Conservation (phyloP, 441 rosid species). For the Pelargonium citronellum region DNA sequence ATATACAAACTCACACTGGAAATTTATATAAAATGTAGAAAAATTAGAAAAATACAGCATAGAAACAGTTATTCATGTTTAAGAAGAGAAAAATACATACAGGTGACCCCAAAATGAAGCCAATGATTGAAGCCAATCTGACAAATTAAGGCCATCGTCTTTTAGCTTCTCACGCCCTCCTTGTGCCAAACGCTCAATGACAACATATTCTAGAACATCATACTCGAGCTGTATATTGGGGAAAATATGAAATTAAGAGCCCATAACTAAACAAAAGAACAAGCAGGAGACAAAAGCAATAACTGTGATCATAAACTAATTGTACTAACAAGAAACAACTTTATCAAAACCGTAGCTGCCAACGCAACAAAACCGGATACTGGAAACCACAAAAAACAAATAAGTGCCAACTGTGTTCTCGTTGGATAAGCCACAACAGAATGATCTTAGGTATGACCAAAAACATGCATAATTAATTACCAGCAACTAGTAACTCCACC, state of each 20-base stretch:
- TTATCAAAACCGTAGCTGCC: neutral
- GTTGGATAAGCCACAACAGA: neutral
- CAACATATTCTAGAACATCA: constrained; percentile 96
- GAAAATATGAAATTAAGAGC: constrained; percentile 17
- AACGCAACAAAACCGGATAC: neutral
- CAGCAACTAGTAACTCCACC: neutral
- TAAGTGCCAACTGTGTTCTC: neutral
- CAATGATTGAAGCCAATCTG: constrained; percentile 99
- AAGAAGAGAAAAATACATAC: constrained; percentile 55
- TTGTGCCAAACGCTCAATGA: constrained; percentile 92
- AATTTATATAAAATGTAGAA: neutral
- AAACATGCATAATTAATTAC: neutral
- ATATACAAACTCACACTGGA: neutral
- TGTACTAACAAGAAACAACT: neutral
- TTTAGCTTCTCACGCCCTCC: constrained; percentile 96
- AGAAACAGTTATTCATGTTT: neutral
- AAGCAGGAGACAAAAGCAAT: neutral
- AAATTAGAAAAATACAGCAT: neutral
- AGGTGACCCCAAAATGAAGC: constrained; percentile 99
- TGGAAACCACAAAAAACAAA: neutral
- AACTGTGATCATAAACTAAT: neutral
- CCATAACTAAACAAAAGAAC: constrained; percentile 10
- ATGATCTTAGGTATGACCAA: neutral
- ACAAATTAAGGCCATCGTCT: constrained; percentile 97
- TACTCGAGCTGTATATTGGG: constrained; percentile 77